A percentile compares a stretch with the other conserved stretches of the same genome.
Conservation (phyloP, 768 basidiomycete species). For the Guyanaporus albipodus region DNA sequence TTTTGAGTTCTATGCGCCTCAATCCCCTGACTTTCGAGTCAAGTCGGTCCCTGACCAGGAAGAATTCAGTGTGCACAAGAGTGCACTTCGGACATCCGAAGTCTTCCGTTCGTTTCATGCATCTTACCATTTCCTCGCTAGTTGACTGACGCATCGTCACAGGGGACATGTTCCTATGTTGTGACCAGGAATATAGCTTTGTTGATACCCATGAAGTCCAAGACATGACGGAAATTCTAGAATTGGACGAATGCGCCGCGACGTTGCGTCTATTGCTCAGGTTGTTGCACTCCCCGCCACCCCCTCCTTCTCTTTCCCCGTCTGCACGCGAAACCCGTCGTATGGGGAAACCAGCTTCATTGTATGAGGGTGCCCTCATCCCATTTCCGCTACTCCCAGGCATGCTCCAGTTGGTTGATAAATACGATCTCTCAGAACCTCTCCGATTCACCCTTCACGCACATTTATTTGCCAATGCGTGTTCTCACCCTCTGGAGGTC, state of each 20-base stretch:
- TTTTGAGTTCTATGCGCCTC: conserved; percentile 37
- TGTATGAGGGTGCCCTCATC: conserved; percentile 44
- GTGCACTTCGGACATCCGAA: conserved; percentile 50
- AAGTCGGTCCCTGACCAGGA: conserved; percentile 50
- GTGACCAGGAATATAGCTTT: conserved; percentile 34
- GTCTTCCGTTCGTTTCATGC: conserved; percentile 53
- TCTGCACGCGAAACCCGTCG: conserved; percentile 24
- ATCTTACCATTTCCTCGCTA: neutral
- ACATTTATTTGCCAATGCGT: conserved; percentile 55
- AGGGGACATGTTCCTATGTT: conserved; percentile 70
- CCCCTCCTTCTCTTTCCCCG: conserved; percentile 37
- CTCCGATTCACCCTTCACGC: conserved; percentile 41
- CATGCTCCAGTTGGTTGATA: conserved; percentile 58
- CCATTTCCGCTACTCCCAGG: conserved; percentile 61
- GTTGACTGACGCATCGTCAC: conserved; percentile 14
- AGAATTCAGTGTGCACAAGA: conserved; percentile 47
- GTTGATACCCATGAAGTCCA: conserved; percentile 12
- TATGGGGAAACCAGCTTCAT: conserved; percentile 31
- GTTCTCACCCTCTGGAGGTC: conserved; percentile 50
- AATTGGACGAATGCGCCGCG: conserved; percentile 51
- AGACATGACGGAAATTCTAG: conserved; percentile 36
- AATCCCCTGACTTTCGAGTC: conserved; percentile 52
- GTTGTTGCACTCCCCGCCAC: conserved; percentile 53
- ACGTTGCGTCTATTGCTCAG: conserved; percentile 49
- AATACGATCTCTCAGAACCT: conserved; percentile 53